Base-by-base conservation (phyloP, 106 monocot species). In the Dioscorea zingiberensis region DNA sequence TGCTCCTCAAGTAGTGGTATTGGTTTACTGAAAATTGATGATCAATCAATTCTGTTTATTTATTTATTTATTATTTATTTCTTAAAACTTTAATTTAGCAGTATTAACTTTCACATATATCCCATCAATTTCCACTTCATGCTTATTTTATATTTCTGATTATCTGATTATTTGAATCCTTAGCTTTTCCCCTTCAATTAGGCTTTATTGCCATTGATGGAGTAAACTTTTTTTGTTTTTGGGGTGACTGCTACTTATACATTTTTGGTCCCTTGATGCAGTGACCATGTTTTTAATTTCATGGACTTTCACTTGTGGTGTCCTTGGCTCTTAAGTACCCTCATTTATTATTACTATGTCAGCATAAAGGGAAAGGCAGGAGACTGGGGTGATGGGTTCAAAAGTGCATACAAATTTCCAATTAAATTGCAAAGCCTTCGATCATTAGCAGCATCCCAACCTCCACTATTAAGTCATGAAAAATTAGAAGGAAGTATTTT, bases 351-450 rank as follows among this genome's bases (percentile, higher is more conserved):
- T 65, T 97, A 97, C 62, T 97, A 97, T 64, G 97, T 97, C 46
- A 92, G 92, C 84, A 66, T 97, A 44, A 92, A 97, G 83, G 97
- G 97, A 45, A 97, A 97, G 70, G 97, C 92, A 19, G 97, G 97
- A 26, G 92, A 97, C 54, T 97, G 97, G 97, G 97, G 97, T n/a
- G 97, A 97, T 54, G 97, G 97, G 29, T 97, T 97, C 55, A 97
- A 97, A 62, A 97, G 97, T 74, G 97, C 97, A 49, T 97, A 97
- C 75, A n/a, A n/a, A n/a, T n/a, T 97, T 97, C 63, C 97, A 97
- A 47, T 61, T 97, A 21, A 92, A 15, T 51, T 97, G 21, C 73
- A 88, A 44, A 97, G 97, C 62, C 85, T 97, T 77, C 88, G 97
- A 68, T 97, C 97, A 19, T 71, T 97, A 23, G 97, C 92, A 84